Conservation (phyloP, 257 asterid species). For the Verbascum thapsus region DNA sequence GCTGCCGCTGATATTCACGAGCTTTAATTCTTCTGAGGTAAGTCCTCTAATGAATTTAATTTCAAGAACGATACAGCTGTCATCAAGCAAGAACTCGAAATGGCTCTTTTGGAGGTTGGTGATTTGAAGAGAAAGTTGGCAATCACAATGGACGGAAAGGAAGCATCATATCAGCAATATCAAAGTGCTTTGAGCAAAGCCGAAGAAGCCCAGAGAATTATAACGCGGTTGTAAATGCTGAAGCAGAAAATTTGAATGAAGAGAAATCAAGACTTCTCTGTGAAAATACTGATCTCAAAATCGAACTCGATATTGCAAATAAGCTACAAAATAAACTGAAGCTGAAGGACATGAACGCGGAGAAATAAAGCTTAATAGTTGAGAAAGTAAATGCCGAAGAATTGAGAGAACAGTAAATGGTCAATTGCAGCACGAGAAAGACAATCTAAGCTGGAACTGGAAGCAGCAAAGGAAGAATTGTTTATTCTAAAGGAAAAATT, state of each 20-base stretch:
- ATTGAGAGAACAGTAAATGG: constrained; percentile 31
- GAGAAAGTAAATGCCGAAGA: constrained; percentile 47
- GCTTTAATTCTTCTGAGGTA: too few species aligned
- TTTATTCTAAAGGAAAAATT: constrained; percentile 38
- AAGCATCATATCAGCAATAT: constrained; percentile 42
- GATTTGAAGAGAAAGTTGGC: constrained; percentile 51
- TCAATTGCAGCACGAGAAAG: constrained; percentile 46
- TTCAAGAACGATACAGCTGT: constrained; percentile 30
- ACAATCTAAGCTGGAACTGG: too few species aligned
- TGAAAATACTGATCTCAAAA: constrained; percentile 43
- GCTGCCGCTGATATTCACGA: too few species aligned
- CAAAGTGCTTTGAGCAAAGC: constrained; percentile 40
- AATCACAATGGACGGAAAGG: constrained; percentile 48
- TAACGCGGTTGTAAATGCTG: constrained; percentile 35
- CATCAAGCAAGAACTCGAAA: constrained; percentile 54
- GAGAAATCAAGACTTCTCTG: constrained; percentile 44
- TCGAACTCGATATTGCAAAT: constrained; percentile 38
- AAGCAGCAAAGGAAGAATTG: too few species aligned
- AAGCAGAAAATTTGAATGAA: constrained; percentile 37
- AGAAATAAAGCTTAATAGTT: constrained; percentile 33
- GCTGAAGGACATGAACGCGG: constrained; percentile 37
- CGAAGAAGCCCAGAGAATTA: constrained; percentile 42
- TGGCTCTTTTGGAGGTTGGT: constrained; percentile 47
- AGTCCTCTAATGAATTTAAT: too few species aligned
- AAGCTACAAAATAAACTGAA: constrained; percentile 47